Evolutionary conservation across 2,329 filamentous ascomycete species (phyloP), one percentile per base, ranked within the genome.

Genomic region (Clonostachys chloroleuca): DNA sequence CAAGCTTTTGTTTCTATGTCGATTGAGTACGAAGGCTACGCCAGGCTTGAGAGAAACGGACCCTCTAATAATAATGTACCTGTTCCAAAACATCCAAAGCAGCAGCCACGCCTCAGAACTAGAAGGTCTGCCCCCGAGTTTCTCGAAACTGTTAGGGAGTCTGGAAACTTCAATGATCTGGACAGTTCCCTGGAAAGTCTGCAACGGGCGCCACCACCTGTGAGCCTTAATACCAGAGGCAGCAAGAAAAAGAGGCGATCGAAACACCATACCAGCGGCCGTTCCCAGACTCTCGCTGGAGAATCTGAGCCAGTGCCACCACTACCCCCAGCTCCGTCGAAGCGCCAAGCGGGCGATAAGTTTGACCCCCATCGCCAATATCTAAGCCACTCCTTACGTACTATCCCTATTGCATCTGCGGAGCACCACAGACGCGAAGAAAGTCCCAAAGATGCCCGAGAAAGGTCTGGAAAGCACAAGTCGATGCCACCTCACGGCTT

Each of bases 211-310:
- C 63, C 67, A 4, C 68, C 69, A 1, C 69, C 72, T 0, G 62
- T 73, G 30, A 74, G 67, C 53, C 66, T 74, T 59, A 62, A 62
- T n/a, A 71, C 66, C 5, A 64, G 68, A 24, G 68, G 64, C 33
- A 59, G 51, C 12, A 65, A 58, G 40, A 51, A 52, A 16, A 48
- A 42, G 33, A 34, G 37, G 34, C 42, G 41, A 13, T 33, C 41
- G 4, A 43, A 40, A 16, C 24, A 30, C 24, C 24, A 30, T 30
- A 10, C 24, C 24, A 30, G 24, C 24, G 24, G 3, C 8, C 24
- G 24, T 30, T 30, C 24, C 24, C 24, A 30, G 24, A 10, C 8
- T 30, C 24, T 30, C 24, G 24, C 51, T 42, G 48, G 55, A 42
- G 50, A 57, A 30, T 44, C 51, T 7, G 44, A 49, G 17, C 45